Evolutionary conservation across 129 eudicot genomes (phyloP), one percentile per base, ranked within the genome.

Genomic region (Lactuca sativa): DNA sequence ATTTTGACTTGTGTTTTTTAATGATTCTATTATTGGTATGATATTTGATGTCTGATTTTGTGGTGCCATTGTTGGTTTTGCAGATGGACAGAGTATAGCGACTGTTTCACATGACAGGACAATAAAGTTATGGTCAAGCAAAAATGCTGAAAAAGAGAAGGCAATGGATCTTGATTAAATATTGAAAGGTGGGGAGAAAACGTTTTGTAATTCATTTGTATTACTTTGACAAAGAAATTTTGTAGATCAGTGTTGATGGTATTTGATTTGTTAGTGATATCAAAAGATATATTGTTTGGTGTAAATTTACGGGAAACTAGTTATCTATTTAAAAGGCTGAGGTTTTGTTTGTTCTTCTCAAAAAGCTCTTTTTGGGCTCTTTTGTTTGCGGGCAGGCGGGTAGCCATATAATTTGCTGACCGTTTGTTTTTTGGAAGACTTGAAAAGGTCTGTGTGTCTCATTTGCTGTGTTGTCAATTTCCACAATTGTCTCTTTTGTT

Each of bases 41-140:
- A 43, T 8, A 0, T 43, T 1, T 9, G 49, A 43, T 0, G 8
- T 9, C 30, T 25, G 30, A 25, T 25, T 25, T 30, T 58, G 25
- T 58, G 30, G 14, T 34, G 47, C 0, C 1, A 8, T 61, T 61
- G 40, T 68, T 44, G 64, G 52, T 72, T 61, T 53, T 64, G 83
- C 84, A 90, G 93, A 86, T 84, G 96, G 90, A 47, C 93, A 90
- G 62, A 64, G 38, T 64, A 78, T 90, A 49, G 85, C 77, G 4
- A 82, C 96, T 33, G 96, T 90, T 49, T 84, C 96, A 4, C 79
- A 86, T 54, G 93, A 90, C 75, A 83, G 90, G 31, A 84, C 87
- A 3, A 82, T 90, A 73, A 86, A 90, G 66, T 74, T 83, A 9
- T 84, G 93, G 92, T 84, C 93, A 1, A 80, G 82, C 79, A 80